A percentile compares a stretch with the other conserved stretches of the same genome.
Evolutionary conservation across 306 rosid species (phyloP).

Genomic region (Arachis stenosperma): DNA sequence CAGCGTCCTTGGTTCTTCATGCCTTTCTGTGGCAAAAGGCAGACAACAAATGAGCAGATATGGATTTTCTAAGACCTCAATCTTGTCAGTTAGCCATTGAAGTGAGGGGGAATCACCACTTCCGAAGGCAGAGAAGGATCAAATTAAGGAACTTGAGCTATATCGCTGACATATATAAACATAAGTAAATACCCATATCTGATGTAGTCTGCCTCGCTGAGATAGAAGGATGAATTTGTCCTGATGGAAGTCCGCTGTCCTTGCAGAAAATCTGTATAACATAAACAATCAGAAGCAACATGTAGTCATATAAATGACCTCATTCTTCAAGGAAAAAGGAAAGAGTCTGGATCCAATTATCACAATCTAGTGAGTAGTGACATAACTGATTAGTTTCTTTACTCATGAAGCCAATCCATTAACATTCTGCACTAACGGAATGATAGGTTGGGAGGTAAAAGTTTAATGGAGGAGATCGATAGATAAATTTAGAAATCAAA

Average conservation of each 20-base stretch:
- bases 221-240: conserved; percentile 35
- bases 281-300: conserved; percentile 29
- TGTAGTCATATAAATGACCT: not conserved
- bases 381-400: not conserved
- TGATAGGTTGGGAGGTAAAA: too few species aligned
- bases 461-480: too few species aligned
- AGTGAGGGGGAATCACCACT: not conserved
- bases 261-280: conserved; percentile 67
- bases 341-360: not conserved
- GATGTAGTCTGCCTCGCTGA: conserved; percentile 38
- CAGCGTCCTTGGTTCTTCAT: conserved; percentile 27
- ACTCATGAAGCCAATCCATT: not conserved
- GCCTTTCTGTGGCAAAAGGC: conserved; percentile 48
- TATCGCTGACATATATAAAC: conserved; percentile 18
- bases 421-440: too few species aligned
- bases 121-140: conserved; percentile 3
- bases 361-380: not conserved
- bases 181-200: conserved; percentile 42
- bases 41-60: conserved; percentile 16
- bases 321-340: conserved; percentile 2
- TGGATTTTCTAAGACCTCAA: conserved; percentile 3
- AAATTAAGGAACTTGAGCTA: conserved; percentile 5
- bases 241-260: conserved; percentile 58
- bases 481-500: too few species aligned
- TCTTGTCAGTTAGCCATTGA: conserved; percentile 19